Percentiles rank a stretch among this genome's conserved stretches.
phyloP scores from a whole-genome alignment of 2,329 filamentous ascomycete species.

The Colletotrichum gigasporum region DNA sequence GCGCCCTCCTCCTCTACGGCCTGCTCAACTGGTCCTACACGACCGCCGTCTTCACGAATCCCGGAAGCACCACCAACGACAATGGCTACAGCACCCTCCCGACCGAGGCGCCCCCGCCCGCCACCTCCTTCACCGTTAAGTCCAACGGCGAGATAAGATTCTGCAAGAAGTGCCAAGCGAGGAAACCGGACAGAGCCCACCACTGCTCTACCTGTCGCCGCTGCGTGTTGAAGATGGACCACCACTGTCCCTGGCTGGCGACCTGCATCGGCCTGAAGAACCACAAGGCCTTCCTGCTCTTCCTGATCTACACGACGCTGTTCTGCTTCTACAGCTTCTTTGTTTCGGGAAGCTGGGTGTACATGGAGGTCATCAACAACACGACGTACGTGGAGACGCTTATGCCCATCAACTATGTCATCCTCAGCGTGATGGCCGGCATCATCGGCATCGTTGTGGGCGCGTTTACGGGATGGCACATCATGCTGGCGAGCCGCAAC shows the following conservation, averaged over 20 bases:
- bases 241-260: conserved; percentile 98
- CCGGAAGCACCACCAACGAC: conserved; percentile 75
- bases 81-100: conserved; percentile 84
- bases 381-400: conserved; percentile 77
- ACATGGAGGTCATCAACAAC: conserved; percentile 79
- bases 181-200: conserved; percentile 95
- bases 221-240: conserved; percentile 99
- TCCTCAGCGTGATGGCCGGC: conserved; percentile 85
- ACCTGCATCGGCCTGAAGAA: conserved; percentile 94
- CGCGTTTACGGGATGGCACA: conserved; percentile 92
- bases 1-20: conserved; percentile 77
- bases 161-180: conserved; percentile 96
- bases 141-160: conserved; percentile 86
- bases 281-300: conserved; percentile 94
- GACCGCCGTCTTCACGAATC: conserved; percentile 90
- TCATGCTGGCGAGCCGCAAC: conserved; percentile 79
- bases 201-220: conserved; percentile 95
- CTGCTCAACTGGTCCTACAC: conserved; percentile 92
- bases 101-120: conserved; percentile 68
- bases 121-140: conserved; percentile 90
- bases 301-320: conserved; percentile 86
- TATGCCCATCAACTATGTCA: conserved; percentile 89
- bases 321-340: conserved; percentile 86
- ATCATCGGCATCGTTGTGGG: conserved; percentile 91
- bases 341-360: conserved; percentile 85